Evolutionary conservation across 257 asterid genomes (phyloP).

Genomic region (Henckelia pumila): DNA sequence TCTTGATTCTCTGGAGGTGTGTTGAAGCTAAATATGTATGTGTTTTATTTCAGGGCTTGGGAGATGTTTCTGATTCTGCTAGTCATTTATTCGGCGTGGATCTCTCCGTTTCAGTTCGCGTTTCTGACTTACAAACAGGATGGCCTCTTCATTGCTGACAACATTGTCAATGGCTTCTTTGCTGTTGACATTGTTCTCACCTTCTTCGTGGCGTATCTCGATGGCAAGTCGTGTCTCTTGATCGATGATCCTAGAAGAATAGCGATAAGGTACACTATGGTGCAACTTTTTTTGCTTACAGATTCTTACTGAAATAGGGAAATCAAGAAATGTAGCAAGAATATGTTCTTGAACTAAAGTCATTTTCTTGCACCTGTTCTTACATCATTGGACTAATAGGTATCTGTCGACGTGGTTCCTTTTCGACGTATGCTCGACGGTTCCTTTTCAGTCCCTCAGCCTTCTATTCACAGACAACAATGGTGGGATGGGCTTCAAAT

Average conservation of each 20-base stretch:
- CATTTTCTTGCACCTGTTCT: neutral
- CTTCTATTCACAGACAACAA: constrained; percentile 64
- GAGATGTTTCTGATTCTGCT: constrained; percentile 62
- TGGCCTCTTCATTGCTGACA: constrained; percentile 52
- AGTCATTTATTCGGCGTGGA: constrained; percentile 90
- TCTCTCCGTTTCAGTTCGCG: constrained; percentile 87
- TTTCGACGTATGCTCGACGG: constrained; percentile 77
- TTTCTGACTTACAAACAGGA: constrained; percentile 53
- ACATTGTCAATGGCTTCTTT: constrained; percentile 76
- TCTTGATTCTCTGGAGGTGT: too few relatives aligned
- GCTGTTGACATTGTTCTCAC: constrained; percentile 78
- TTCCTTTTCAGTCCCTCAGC: constrained; percentile 70
- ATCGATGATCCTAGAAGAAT: constrained; percentile 57
- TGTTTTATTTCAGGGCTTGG: constrained; percentile 72
- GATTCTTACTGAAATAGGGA: neutral
- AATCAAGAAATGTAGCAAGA: neutral
- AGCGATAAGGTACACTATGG: constrained; percentile 48
- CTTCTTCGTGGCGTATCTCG: constrained; percentile 83
- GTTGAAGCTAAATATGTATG: too few relatives aligned
- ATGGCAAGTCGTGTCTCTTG: constrained; percentile 55
- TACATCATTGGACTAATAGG: constrained; percentile 39
- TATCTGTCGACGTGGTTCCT: constrained; percentile 78
- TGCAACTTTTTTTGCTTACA: constrained; percentile 32
- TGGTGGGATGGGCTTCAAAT: constrained; percentile 64
- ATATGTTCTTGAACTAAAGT: neutral